A percentile compares a stretch with the other conserved stretches of the same genome.
These are phyloP conservation scores for Centaurea solstitialis DNA, from an alignment of 129 eudicot genomes.

Conservation along the genomic window DNA sequence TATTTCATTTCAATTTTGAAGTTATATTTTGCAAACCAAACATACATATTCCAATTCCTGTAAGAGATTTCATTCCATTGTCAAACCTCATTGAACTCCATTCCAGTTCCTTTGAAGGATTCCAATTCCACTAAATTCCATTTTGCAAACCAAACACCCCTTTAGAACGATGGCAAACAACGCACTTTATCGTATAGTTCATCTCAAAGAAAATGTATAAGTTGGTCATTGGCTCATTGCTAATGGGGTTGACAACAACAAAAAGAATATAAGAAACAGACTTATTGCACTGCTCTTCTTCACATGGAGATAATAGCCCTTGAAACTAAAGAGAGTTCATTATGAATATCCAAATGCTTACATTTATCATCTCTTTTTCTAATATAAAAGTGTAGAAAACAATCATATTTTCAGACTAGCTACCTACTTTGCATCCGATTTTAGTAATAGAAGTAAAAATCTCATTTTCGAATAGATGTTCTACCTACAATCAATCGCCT, in stretches of 20 bases:
- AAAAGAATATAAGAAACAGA: background rate
- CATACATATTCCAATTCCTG: too few relatives aligned
- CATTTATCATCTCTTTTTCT: background rate
- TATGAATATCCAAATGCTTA: conserved; percentile 7
- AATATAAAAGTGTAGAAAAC: background rate
- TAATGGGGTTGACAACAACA: background rate
- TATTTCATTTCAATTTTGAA: background rate
- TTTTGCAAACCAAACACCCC: background rate
- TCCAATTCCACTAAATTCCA: background rate
- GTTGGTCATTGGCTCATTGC: background rate
- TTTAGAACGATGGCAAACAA: background rate
- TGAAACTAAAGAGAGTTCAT: background rate
- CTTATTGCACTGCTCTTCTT: background rate
- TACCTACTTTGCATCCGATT: background rate
- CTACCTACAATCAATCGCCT: background rate
- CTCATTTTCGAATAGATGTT: background rate
- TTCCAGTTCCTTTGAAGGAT: background rate
- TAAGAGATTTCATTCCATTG: background rate
- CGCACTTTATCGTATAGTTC: background rate
- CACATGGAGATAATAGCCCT: background rate
- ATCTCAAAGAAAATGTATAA: background rate
- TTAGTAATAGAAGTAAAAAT: background rate
- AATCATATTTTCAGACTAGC: background rate
- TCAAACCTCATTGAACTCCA: background rate
- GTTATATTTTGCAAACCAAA: background rate